A percentile compares a stretch with the other conserved stretches of the same genome.
phyloP scores from a whole-genome alignment of 2,329 filamentous ascomycete species.

The Trichoderma simmonsii region DNA sequence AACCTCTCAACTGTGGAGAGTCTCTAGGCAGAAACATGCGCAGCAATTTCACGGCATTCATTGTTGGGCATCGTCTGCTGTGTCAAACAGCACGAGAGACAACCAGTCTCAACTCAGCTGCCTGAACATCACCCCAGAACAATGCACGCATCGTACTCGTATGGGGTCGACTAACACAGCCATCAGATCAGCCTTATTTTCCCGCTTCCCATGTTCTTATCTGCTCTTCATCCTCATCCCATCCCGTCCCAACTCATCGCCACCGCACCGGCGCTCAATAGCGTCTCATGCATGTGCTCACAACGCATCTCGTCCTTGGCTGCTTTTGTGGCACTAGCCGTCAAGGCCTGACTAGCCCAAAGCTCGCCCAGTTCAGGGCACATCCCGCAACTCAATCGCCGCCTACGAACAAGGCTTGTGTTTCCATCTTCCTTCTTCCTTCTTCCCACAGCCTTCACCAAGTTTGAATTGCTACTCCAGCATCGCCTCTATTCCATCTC shows the following conservation, averaged over 20 bases:
- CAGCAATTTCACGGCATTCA: neutral
- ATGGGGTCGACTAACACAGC: no score
- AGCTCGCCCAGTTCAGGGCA: neutral
- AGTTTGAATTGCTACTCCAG: neutral
- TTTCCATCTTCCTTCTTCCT: neutral
- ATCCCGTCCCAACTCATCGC: neutral
- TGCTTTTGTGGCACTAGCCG: neutral
- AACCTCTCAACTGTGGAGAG: neutral
- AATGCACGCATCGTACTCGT: neutral
- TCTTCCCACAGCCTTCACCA: neutral
- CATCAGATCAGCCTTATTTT: neutral
- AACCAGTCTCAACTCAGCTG: neutral
- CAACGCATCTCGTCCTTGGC: slow-evolving; percentile 4
- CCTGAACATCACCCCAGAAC: neutral
- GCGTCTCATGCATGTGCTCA: slow-evolving; percentile 16
- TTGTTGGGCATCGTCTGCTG: neutral
- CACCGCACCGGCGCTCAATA: neutral
- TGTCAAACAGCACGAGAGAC: no score
- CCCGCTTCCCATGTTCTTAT: neutral
- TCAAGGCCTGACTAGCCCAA: slow-evolving; percentile 14
- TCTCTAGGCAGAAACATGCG: neutral
- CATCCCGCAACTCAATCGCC: slow-evolving; percentile 14
- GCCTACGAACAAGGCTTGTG: slow-evolving; percentile 1
- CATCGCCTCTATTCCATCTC: neutral
- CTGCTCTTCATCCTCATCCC: neutral